These are phyloP conservation scores for Pythium phragmiticola DNA, from an alignment of 352 stramenopile genomes.

Conservation along the genomic window DNA sequence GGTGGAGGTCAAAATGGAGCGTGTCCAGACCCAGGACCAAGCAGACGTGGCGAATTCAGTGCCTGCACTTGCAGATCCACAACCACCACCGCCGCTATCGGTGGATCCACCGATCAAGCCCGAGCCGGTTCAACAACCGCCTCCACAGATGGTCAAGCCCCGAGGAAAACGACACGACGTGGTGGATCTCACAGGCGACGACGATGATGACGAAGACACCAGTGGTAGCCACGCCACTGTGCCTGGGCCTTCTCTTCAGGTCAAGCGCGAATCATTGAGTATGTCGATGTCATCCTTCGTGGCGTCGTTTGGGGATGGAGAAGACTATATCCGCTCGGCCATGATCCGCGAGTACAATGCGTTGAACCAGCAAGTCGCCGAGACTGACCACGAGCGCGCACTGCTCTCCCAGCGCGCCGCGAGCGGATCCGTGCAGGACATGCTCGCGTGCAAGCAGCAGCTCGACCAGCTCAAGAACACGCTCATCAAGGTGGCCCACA, in stretches of 20 bases:
- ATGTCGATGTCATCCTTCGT: neutral
- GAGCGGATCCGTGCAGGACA: slow-evolving; percentile 10
- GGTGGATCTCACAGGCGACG: slow-evolving; percentile 37
- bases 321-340: slow-evolving; percentile 46
- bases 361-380: slow-evolving; percentile 43
- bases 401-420: slow-evolving; percentile 15
- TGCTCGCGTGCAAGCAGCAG: slow-evolving; percentile 6
- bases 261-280: neutral
- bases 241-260: neutral
- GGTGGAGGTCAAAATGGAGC: slow-evolving; percentile 30
- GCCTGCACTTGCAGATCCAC: neutral
- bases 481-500: slow-evolving; percentile 34
- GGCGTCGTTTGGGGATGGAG: slow-evolving; percentile 34
- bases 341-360: slow-evolving; percentile 66
- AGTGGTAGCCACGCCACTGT: neutral
- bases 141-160: neutral
- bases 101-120: neutral
- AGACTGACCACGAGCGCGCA: slow-evolving; percentile 39
- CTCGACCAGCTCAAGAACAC: slow-evolving; percentile 21
- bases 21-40: slow-evolving; percentile 5
- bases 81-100: neutral
- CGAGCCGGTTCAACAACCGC: neutral
- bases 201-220: slow-evolving; percentile 22
- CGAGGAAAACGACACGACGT: neutral
- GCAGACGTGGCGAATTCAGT: neutral